Conservation (phyloP, 2,329 filamentous ascomycete genomes). For the Alternaria dauci region DNA sequence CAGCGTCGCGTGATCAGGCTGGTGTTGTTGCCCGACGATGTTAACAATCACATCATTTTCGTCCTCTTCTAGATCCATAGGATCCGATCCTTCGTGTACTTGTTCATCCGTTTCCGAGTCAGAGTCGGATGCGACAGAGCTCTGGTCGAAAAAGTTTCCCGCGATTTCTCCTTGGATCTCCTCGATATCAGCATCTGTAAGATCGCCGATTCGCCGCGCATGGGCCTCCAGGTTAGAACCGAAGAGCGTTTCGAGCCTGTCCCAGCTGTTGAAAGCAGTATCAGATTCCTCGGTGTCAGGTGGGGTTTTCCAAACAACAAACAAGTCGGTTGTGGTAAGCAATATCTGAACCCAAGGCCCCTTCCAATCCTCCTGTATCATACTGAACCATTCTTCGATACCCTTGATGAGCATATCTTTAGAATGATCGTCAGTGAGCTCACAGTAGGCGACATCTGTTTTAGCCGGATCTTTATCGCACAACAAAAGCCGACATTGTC, state of each 20-base stretch:
- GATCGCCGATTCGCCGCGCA: conserved; percentile 16
- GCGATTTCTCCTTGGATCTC: background rate
- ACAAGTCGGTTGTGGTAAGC: conserved; percentile 12
- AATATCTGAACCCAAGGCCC: background rate
- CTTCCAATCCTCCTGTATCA: background rate
- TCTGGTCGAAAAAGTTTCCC: conserved; percentile 6
- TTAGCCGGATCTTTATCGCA: background rate
- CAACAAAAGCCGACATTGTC: conserved; percentile 23
- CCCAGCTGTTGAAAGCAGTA: conserved; percentile 13
- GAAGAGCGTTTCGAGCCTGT: conserved; percentile 1
- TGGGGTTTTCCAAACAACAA: conserved; percentile 12
- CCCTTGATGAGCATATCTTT: conserved; percentile 7
- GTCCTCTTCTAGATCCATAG: background rate
- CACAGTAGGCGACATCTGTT: conserved; percentile 12
- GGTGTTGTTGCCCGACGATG: background rate
- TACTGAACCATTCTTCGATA: conserved; percentile 4
- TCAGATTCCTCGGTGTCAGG: background rate
- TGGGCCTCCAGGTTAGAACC: conserved; percentile 11
- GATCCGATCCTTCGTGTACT: background rate
- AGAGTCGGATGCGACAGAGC: background rate
- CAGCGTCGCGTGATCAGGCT: background rate
- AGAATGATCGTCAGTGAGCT: conserved; percentile 10
- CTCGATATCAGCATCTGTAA: conserved; percentile 6
- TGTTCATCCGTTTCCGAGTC: background rate
- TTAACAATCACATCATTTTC: background rate